Percentiles rank a stretch among this genome's conserved stretches.
Conservation (phyloP, 257 asterid species). For the Solanum raphanifolium region DNA sequence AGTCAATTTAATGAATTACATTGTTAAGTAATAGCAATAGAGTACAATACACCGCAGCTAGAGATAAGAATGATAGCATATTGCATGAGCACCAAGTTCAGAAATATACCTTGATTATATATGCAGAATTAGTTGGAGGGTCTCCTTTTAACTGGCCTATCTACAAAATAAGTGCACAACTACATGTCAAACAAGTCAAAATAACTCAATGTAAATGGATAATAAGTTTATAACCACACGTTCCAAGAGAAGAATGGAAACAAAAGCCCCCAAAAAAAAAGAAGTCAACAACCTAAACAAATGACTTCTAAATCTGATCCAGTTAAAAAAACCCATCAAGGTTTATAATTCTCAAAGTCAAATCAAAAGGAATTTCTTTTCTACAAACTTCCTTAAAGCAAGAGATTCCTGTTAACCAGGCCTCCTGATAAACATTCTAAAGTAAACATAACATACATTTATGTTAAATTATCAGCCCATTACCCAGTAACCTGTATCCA, state of each 20-base stretch:
- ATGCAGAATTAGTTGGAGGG: slow-evolving; percentile 36
- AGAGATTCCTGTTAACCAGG: background rate
- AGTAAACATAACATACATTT: background rate
- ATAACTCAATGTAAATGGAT: slow-evolving; percentile 30
- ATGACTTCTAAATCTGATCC: background rate
- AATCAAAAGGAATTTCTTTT: background rate
- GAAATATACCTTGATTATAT: slow-evolving; percentile 64
- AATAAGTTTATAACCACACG: background rate
- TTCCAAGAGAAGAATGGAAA: background rate
- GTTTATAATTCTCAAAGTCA: background rate
- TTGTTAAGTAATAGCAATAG: background rate
- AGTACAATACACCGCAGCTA: background rate
- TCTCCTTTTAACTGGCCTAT: slow-evolving; percentile 45
- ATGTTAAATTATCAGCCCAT: background rate
- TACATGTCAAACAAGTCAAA: slow-evolving; percentile 74
- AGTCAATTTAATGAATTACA: background rate
- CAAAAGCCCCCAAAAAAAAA: background rate
- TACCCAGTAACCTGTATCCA: background rate
- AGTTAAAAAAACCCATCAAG: background rate
- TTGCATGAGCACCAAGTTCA: background rate
- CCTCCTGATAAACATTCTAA: background rate
- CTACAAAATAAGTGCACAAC: slow-evolving; percentile 80
- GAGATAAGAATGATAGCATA: background rate
- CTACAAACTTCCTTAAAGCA: background rate
- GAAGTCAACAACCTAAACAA: background rate